These are phyloP conservation scores for Blastosporella zonata DNA, from an alignment of 1,284 basidiomycete species.

Conservation along the genomic window DNA sequence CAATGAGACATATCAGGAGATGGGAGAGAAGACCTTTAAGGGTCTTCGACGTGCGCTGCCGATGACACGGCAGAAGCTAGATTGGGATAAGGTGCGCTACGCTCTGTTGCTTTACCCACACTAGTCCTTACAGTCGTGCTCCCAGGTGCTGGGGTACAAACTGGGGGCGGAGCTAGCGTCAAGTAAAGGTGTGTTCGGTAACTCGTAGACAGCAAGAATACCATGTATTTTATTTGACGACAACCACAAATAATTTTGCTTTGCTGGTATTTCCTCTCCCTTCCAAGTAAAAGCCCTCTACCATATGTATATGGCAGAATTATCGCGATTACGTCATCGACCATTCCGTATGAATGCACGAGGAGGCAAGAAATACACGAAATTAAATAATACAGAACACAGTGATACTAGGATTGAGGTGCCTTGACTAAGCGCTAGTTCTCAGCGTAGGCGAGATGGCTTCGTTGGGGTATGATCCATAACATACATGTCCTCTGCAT, in stretches of 20 bases:
- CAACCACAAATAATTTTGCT: neutral
- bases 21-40: slow-evolving; percentile 92
- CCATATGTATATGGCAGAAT: too few species aligned
- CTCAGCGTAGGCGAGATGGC: slow-evolving; percentile 10
- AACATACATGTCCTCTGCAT: slow-evolving; percentile 6
- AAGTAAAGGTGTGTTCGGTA: slow-evolving; percentile 60
- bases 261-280: too few species aligned
- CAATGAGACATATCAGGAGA: slow-evolving; percentile 77
- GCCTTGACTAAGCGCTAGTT: too few species aligned
- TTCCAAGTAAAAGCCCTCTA: too few species aligned
- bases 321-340: too few species aligned
- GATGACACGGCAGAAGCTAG: slow-evolving; percentile 88
- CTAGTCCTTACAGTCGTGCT: neutral
- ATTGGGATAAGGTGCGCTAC: slow-evolving; percentile 85
- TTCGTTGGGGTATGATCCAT: slow-evolving; percentile 15
- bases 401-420: too few species aligned
- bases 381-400: too few species aligned
- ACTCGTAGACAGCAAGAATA: slow-evolving; percentile 26
- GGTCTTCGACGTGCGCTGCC: slow-evolving; percentile 85
- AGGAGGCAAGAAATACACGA: too few species aligned
- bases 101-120: neutral
- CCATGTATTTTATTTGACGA: slow-evolving; percentile 2
- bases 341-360: too few species aligned
- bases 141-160: slow-evolving; percentile 79
- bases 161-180: slow-evolving; percentile 80